These are phyloP conservation scores for Aspergillus transmontanensis DNA, from an alignment of 2,329 filamentous ascomycete genomes.

Conservation along the genomic window DNA sequence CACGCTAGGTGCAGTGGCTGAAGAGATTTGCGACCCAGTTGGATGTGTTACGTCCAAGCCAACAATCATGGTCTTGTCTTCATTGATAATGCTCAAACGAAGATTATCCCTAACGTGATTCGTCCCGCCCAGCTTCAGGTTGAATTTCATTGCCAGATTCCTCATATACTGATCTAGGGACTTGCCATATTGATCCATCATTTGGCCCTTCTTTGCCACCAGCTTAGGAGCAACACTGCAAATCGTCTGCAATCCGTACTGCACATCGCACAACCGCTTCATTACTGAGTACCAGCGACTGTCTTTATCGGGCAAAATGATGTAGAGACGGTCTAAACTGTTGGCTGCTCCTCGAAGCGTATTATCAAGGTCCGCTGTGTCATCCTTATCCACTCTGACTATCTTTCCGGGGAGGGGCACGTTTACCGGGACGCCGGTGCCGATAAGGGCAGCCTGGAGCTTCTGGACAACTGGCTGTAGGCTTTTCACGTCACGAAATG, in stretches of 20 bases:
- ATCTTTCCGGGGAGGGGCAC: not conserved
- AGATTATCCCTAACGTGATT: conserved; percentile 63
- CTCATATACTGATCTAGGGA: conserved; percentile 56
- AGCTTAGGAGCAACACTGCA: not conserved
- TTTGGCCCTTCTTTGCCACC: conserved; percentile 27
- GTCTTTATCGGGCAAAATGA: not conserved
- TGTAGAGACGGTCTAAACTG: not conserved
- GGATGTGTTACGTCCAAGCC: conserved; percentile 89
- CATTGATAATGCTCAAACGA: conserved; percentile 59
- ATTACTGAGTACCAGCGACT: not conserved
- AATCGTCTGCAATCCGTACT: not conserved
- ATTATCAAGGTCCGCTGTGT: not conserved
- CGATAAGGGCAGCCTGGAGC: not conserved
- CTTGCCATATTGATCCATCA: conserved; percentile 18
- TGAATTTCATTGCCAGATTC: conserved; percentile 75
- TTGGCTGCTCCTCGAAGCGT: not conserved
- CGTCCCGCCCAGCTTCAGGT: conserved; percentile 73
- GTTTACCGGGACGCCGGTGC: not conserved
- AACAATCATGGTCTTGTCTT: conserved; percentile 77
- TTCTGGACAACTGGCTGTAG: not conserved
- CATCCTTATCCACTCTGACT: not conserved
- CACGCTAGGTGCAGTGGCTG: conserved; percentile 66
- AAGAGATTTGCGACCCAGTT: conserved; percentile 57
- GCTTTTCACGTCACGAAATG: not conserved
- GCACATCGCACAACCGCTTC: not conserved